Evolutionary conservation across 163 green algal genomes (phyloP).

Genomic region (Scenedesmus sp.): DNA sequence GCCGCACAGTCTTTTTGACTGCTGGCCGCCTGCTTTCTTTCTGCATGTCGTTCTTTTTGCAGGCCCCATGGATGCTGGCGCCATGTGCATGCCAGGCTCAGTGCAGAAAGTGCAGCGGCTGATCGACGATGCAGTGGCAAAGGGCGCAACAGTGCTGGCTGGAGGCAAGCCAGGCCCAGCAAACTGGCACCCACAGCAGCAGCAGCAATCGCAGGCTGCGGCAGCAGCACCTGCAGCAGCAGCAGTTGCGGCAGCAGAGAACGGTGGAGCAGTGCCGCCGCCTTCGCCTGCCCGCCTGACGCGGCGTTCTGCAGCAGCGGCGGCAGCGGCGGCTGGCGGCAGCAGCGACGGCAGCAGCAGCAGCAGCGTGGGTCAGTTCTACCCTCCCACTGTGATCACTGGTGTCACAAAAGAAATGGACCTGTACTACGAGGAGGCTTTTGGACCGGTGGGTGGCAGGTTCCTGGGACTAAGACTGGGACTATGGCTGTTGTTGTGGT

Average conservation of each 20-base stretch:
- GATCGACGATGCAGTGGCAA: conserved; percentile 91
- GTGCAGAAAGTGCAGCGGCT: conserved; percentile 87
- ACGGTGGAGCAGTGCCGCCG: neutral
- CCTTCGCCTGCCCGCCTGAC: conserved; percentile 4
- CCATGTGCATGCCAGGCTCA: conserved; percentile 89
- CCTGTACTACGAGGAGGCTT: conserved; percentile 97
- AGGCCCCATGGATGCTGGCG: conserved; percentile 85
- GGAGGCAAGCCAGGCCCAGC: conserved; percentile 77
- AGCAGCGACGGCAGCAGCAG: conserved; percentile 19
- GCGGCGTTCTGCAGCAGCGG: conserved; percentile 10
- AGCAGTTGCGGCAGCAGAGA: neutral
- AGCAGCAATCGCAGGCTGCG: conserved; percentile 31
- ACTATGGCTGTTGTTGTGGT: neutral
- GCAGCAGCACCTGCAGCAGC: conserved; percentile 57
- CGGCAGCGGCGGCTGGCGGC: conserved; percentile 14
- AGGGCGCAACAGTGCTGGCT: conserved; percentile 85
- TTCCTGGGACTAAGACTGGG: neutral
- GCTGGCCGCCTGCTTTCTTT: neutral
- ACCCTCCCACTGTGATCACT: conserved; percentile 93
- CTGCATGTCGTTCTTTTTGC: neutral
- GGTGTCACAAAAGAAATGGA: conserved; percentile 88
- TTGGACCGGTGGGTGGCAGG: conserved; percentile 88
- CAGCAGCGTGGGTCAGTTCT: conserved; percentile 86
- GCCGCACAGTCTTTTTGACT: neutral
- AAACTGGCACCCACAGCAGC: conserved; percentile 14